Conservation (phyloP, 1,284 basidiomycete genomes). For the Pholiota adiposa region DNA sequence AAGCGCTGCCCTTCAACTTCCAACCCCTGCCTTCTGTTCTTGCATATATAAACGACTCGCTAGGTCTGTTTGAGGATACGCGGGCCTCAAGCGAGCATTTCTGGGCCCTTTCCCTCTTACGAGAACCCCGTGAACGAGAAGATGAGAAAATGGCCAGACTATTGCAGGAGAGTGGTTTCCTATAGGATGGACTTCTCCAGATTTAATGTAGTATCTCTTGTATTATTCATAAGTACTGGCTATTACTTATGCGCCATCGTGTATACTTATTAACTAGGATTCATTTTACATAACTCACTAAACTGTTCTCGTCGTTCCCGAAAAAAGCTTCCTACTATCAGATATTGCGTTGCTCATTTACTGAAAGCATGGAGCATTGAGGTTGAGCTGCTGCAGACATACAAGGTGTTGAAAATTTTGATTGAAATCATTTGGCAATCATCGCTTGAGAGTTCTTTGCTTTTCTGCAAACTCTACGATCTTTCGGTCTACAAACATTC, state of each 20-base stretch:
- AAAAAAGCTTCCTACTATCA: not conserved
- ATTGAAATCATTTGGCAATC: too few species aligned
- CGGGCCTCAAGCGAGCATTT: conserved; percentile 71
- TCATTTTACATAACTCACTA: conserved; percentile 8
- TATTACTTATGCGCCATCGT: conserved; percentile 17
- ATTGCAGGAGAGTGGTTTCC: conserved; percentile 87
- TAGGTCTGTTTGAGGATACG: conserved; percentile 71
- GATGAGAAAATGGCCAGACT: conserved; percentile 92
- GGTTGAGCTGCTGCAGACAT: not conserved
- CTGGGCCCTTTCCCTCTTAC: conserved; percentile 84
- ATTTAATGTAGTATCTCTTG: conserved; percentile 24
- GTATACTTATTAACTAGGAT: conserved; percentile 17
- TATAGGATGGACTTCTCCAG: conserved; percentile 39
- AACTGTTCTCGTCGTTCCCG: not conserved
- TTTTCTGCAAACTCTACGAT: conserved; percentile 95
- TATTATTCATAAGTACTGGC: conserved; percentile 21
- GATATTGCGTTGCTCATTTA: not conserved
- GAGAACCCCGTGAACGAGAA: conserved; percentile 93
- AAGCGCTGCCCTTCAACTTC: conserved; percentile 90
- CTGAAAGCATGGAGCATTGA: not conserved
- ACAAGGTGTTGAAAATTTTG: not conserved
- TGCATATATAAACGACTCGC: conserved; percentile 77
- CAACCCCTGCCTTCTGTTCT: conserved; percentile 70
- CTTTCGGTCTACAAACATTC: conserved; percentile 94
- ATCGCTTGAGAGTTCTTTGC: conserved; percentile 93